phyloP scores from a whole-genome alignment of 208 protist species.

The Acanthamoeba royreba region DNA sequence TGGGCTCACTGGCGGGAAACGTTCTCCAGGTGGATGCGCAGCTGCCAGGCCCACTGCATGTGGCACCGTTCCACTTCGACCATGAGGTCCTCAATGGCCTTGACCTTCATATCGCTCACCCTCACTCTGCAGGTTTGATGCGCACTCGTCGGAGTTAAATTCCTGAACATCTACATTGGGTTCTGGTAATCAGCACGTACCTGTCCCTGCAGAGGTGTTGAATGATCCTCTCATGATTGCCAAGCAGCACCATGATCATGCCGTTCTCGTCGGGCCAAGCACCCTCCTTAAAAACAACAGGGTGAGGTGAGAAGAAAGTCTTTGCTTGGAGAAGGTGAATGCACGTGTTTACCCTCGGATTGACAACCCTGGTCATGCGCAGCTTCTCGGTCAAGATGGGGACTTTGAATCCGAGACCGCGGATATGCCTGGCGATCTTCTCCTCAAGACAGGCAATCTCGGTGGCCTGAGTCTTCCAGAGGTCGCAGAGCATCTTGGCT shows the following conservation, averaged over 20 bases:
- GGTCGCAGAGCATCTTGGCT: not conserved
- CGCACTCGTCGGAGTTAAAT: too few relatives aligned
- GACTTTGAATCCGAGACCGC: not conserved
- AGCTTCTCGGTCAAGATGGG: not conserved
- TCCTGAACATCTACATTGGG: too few relatives aligned
- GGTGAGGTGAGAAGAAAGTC: not conserved
- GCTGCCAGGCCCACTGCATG: constrained; percentile 17
- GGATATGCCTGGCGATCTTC: not conserved
- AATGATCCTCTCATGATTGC: not conserved
- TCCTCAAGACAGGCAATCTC: not conserved
- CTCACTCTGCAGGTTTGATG: not conserved
- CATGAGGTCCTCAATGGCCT: not conserved
- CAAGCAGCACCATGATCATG: not conserved
- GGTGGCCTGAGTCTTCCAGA: not conserved
- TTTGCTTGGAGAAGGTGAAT: not conserved
- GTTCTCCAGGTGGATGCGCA: not conserved
- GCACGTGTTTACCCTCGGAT: not conserved
- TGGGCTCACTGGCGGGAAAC: too few relatives aligned
- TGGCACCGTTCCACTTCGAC: not conserved
- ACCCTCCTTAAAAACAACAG: not conserved
- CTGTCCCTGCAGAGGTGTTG: not conserved
- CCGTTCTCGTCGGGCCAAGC: not conserved
- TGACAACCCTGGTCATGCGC: not conserved
- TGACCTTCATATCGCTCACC: not conserved
- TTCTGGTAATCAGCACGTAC: not conserved